phyloP scores from a whole-genome alignment of 2,329 filamentous ascomycete genomes.

The Verticillium dahliae region DNA sequence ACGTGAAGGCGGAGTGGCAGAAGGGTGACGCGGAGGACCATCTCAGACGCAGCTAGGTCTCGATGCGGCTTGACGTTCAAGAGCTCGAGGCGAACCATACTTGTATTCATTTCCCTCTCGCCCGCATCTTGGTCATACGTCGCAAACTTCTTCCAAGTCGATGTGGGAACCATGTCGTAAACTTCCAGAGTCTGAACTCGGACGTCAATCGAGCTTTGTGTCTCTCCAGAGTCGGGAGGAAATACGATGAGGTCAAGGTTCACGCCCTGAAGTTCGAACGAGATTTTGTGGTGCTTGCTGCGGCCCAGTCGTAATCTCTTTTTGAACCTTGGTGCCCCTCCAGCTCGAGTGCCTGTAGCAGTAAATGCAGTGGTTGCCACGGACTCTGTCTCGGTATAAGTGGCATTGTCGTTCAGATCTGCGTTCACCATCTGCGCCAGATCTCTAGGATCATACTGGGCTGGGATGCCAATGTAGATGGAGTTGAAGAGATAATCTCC shows the following conservation, averaged over 20 bases:
- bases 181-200: conserved; percentile 79
- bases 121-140: conserved; percentile 86
- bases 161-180: conserved; percentile 89
- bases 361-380: conserved; percentile 70
- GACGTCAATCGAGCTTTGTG: conserved; percentile 80
- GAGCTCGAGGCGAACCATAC: conserved; percentile 86
- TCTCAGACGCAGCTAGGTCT: conserved; percentile 79
- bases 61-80: conserved; percentile 81
- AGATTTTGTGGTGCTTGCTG: conserved; percentile 90
- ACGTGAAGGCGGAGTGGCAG: conserved; percentile 87
- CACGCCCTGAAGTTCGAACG: conserved; percentile 83
- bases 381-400: conserved; percentile 89
- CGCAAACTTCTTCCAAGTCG: conserved; percentile 96
- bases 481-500: conserved; percentile 98
- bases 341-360: conserved; percentile 45
- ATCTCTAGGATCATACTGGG: conserved; percentile 77
- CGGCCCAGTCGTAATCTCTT: conserved; percentile 67
- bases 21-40: conserved; percentile 73
- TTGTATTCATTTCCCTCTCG: conserved; percentile 77
- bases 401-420: conserved; percentile 76
- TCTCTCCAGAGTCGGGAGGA: conserved; percentile 69
- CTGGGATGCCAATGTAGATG: conserved; percentile 90
- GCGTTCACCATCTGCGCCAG: conserved; percentile 80
- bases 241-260: conserved; percentile 78
- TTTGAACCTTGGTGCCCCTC: conserved; percentile 31